Evolutionary conservation across 768 basidiomycete species (phyloP), one percentile per base, ranked within the genome.

Genomic region (Boletellus ananas): DNA sequence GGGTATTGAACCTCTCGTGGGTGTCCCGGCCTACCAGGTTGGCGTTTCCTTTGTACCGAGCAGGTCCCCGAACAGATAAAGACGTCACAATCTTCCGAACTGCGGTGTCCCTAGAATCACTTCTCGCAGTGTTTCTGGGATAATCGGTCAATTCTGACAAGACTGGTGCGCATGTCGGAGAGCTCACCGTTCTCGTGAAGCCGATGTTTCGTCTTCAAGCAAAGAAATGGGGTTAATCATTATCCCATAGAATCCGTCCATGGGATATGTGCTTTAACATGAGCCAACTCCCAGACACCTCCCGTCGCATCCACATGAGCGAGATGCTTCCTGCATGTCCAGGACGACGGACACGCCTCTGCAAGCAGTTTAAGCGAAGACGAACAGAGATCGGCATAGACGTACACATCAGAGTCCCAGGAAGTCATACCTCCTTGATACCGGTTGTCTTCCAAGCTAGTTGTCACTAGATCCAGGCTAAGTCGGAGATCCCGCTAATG

Each of bases 351-450:
- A 57, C 34, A 55, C 58, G 4, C 58, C 58, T 34, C 58, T 59
- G 17, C 33, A 43, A 27, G 27, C 2, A 27, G 16, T n/a, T 40
- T 45, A 10, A 44, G 34, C 17, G 38, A 17, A 17, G 17, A 47
- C 20, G n/a, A 12, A 18, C 39, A 20, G 9, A 45, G 11, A 3
- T 16, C 27, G 10, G n/a, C n/a, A 42, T 35, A 40, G 14, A 54
- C 51, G 13, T 45, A 69, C 71, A 42, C 56, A 60, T 72, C 71
- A 29, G 58, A 60, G 49, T 73, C 7, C 72, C 80, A 1, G 80
- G 66, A 59, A 85, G 84, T 81, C 83, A 84, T 2, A 85, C 83
- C 61, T 85, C 82, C 50, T 77, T 70, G 13, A 82, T 47, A 18
- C 58, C 56, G 34, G 45, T 35, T 4, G 40, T 31, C 29, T 43